These are phyloP conservation scores for Aspergillus cejpii DNA, from an alignment of 2,329 filamentous ascomycete genomes.

Conservation along the genomic window DNA sequence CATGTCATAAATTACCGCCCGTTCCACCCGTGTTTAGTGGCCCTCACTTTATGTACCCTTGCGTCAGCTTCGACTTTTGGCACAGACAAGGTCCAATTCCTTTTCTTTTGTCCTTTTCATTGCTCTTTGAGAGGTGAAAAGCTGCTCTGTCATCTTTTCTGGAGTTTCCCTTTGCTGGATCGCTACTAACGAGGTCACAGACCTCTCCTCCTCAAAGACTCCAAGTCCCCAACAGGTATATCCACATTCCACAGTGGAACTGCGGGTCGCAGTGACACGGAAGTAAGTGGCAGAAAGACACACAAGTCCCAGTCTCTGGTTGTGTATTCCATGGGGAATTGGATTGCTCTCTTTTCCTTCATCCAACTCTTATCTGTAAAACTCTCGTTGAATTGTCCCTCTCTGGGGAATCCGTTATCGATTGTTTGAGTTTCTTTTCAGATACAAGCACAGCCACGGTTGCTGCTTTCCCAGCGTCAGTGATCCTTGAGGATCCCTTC, in stretches of 20 bases:
- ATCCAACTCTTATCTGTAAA: neutral
- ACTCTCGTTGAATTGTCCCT: neutral
- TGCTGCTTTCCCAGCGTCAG: slow-evolving; percentile 7
- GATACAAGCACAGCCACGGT: slow-evolving; percentile 3
- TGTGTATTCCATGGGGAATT: neutral
- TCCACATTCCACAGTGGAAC: slow-evolving; percentile 10
- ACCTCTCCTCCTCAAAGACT: neutral
- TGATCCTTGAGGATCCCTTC: slow-evolving; percentile 1
- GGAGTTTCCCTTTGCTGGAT: no score
- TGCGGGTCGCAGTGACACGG: neutral
- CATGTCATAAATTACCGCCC: no score
- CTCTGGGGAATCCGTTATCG: neutral
- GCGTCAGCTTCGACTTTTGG: no score
- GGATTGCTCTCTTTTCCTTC: neutral
- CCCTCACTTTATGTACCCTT: neutral
- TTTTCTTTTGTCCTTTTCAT: slow-evolving; percentile 1
- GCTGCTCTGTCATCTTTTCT: neutral
- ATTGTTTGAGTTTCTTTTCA: neutral
- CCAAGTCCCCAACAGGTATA: neutral
- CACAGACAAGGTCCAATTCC: neutral
- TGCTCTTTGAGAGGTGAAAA: neutral
- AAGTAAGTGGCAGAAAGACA: neutral
- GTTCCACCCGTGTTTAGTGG: no score
- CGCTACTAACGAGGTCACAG: no score
- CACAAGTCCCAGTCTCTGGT: slow-evolving; percentile 1